phyloP scores from a whole-genome alignment of 345 rosid species.

The Acer campestre region DNA sequence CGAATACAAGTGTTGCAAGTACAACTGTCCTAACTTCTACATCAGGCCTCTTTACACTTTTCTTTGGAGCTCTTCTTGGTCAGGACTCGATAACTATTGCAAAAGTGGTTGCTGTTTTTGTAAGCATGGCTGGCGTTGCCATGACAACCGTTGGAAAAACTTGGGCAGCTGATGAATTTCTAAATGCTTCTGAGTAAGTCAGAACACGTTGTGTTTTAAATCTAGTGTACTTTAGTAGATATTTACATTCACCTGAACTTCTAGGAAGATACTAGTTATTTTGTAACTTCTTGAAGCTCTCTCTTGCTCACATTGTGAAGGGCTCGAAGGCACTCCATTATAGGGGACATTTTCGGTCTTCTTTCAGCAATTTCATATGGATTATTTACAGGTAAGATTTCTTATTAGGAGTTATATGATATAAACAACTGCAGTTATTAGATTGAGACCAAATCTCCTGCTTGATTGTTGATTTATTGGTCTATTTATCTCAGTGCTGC shows the following conservation, averaged over 20 bases:
- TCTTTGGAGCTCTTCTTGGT: constrained; percentile 62
- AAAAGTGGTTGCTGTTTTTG: constrained; percentile 61
- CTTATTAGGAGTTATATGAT: background rate
- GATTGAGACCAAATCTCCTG: constrained; percentile 10
- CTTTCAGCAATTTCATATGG: constrained; percentile 60
- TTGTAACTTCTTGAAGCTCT: constrained; percentile 11
- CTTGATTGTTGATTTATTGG: background rate
- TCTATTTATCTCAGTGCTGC: constrained; percentile 44
- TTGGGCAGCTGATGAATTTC: constrained; percentile 56
- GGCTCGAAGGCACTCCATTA: constrained; percentile 43
- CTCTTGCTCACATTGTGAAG: constrained; percentile 30
- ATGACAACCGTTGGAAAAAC: constrained; percentile 68
- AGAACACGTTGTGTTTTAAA: background rate
- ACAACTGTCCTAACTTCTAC: constrained; percentile 70
- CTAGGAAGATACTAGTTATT: no score
- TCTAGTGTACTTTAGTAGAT: background rate
- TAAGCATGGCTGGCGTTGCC: constrained; percentile 74
- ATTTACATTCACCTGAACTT: no score
- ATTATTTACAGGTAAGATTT: constrained; percentile 54
- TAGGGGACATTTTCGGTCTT: constrained; percentile 55
- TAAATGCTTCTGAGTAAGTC: constrained; percentile 50
- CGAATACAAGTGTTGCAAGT: constrained; percentile 71
- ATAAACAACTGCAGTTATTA: background rate
- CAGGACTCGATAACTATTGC: constrained; percentile 50
- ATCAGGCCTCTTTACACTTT: constrained; percentile 67